Evolutionary conservation across 116 monocot species (phyloP), one percentile per base, ranked within the genome.

Genomic region (Cymodocea nodosa): DNA sequence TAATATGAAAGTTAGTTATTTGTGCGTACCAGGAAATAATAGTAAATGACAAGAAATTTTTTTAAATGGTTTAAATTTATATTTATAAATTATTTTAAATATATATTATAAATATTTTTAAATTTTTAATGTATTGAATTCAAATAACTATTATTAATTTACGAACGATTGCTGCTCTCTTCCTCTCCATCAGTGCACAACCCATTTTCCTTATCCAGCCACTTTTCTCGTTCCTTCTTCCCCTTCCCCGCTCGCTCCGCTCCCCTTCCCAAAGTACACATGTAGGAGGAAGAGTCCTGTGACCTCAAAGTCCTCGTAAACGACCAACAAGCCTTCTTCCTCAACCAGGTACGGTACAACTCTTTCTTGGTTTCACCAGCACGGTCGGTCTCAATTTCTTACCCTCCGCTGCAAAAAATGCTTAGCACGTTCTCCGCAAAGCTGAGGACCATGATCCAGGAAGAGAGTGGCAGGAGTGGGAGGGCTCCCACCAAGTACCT

Each of bases 301-400:
- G 87, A 90, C 69, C 81, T 90, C 67, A 90, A 83, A 66, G 74
- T 95, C 24, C 70, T 76, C 62, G 76, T 95, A 78, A 81, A 95
- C 78, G 87, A 85, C 8, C 69, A 85, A 23, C 76, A 87, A 56
- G 78, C 65, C 44, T 90, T 87, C 73, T 80, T 79, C 60, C 73
- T 95, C 77, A 75, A 84, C 68, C 87, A 90, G 87, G 90, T 90
- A 62, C 10, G 11, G 11, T 19, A 20, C 12, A 18, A 9, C 20
- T 35, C 3, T 18, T 18, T 59, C 30, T 34, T 30, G 1, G 4
- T 15, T 30, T 30, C 6, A 24, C 4, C 15, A 24, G 25, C 15
- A 35, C 14, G 23, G 23, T 59, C 23, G 15, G 30, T 24, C 14
- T 35, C 14, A 14, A 30, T 14, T 24, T 14, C 16, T 23, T 25